These are phyloP conservation scores for Beauveria scarabaeidicola DNA, from an alignment of 2,329 filamentous ascomycete genomes.

Conservation along the genomic window DNA sequence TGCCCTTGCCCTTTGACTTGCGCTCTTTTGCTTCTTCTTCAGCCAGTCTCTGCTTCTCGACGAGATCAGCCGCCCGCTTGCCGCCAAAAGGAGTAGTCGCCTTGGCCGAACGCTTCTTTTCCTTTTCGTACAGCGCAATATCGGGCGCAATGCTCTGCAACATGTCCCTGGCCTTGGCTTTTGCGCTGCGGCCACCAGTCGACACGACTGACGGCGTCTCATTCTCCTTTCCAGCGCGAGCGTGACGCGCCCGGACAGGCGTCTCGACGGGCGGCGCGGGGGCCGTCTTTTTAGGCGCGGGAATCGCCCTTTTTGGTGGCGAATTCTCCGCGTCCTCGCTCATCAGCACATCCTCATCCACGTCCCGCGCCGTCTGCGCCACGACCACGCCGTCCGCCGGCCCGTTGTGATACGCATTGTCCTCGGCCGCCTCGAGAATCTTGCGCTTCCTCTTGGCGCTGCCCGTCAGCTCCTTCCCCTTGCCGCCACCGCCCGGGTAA, in stretches of 20 bases:
- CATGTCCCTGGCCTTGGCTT: conserved; percentile 69
- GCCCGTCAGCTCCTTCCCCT: conserved; percentile 33
- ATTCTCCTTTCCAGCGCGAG: conserved; percentile 68
- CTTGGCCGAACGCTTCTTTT: conserved; percentile 65
- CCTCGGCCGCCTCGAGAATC: conserved; percentile 40
- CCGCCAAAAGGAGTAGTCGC: conserved; percentile 49
- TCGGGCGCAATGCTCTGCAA: conserved; percentile 74
- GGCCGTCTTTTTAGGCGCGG: not conserved
- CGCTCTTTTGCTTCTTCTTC: conserved; percentile 26
- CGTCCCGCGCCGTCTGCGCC: conserved; percentile 26
- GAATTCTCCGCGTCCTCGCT: conserved; percentile 33
- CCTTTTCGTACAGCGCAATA: conserved; percentile 85
- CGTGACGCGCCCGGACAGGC: conserved; percentile 33
- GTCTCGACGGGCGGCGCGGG: conserved; percentile 24
- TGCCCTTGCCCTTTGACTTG: conserved; percentile 24
- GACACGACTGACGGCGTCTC: conserved; percentile 61
- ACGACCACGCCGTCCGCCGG: conserved; percentile 40
- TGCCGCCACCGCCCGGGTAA: conserved; percentile 57
- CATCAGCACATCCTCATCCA: conserved; percentile 36
- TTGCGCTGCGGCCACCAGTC: conserved; percentile 76
- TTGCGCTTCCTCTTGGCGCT: conserved; percentile 40
- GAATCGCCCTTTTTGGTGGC: not conserved
- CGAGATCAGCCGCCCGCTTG: conserved; percentile 50
- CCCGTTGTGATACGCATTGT: conserved; percentile 40
- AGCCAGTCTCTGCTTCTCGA: conserved; percentile 38